A percentile compares a stretch with the other conserved stretches of the same genome.
Conservation (phyloP, 257 asterid genomes). For the Solanum pimpinellifolium region DNA sequence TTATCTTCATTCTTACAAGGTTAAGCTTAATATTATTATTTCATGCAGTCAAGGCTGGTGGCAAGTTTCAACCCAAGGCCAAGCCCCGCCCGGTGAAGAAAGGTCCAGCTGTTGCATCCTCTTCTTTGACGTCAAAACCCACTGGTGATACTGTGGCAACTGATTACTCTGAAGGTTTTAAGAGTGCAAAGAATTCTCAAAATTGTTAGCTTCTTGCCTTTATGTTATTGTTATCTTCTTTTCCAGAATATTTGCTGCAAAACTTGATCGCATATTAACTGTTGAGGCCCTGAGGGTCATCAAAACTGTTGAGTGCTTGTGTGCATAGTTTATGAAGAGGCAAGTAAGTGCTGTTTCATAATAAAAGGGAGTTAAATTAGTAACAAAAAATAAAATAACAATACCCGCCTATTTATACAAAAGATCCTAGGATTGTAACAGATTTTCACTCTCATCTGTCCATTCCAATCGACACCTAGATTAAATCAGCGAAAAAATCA, state of each 20-base stretch:
- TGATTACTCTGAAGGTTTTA: constrained; percentile 1
- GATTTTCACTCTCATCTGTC: not conserved
- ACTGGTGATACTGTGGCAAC: constrained; percentile 6
- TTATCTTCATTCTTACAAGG: not conserved
- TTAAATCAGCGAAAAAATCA: not conserved
- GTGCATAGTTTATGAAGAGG: not conserved
- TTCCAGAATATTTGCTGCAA: not conserved
- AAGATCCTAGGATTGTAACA: not conserved
- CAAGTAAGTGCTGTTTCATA: not conserved
- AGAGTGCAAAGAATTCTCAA: constrained; percentile 11
- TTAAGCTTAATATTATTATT: not conserved
- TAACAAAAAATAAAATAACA: not conserved
- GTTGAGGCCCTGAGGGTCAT: not conserved
- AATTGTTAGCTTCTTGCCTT: constrained; percentile 16
- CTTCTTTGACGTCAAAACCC: constrained; percentile 23
- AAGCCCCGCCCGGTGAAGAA: constrained; percentile 30
- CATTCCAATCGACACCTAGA: not conserved
- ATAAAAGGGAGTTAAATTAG: not conserved
- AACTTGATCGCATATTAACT: not conserved
- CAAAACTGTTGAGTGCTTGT: not conserved
- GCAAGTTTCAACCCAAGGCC: constrained; percentile 59
- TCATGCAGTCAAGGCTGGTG: constrained; percentile 35
- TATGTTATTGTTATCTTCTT: not conserved
- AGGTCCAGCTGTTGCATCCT: constrained; percentile 15
- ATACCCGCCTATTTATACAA: not conserved